Percentiles rank a stretch among this genome's conserved stretches.
Evolutionary conservation across 768 basidiomycete genomes (phyloP).

Genomic region (Leccinum arenicola): DNA sequence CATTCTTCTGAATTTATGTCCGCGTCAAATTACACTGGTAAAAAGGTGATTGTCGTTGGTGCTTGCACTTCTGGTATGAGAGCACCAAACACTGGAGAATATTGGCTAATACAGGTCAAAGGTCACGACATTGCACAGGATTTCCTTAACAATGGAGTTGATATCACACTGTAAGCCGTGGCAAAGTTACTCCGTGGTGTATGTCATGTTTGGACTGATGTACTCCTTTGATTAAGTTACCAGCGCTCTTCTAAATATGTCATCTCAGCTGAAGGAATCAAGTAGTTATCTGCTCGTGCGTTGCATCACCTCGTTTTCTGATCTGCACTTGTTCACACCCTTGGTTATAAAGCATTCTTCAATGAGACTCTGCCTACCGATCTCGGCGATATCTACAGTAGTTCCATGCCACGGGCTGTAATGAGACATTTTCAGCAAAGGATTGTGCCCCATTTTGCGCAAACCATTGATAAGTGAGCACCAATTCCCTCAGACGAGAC

Average conservation of each 20-base stretch:
- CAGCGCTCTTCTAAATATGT: conserved; percentile 31
- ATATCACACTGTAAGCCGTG: conserved; percentile 24
- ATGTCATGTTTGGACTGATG: neutral
- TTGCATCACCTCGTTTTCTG: neutral
- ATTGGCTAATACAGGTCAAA: conserved; percentile 13
- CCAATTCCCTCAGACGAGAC: too few relatives aligned
- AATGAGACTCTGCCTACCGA: conserved; percentile 24
- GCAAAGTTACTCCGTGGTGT: neutral
- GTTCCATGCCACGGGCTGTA: conserved; percentile 16
- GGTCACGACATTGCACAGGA: conserved; percentile 40
- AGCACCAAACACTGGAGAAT: neutral
- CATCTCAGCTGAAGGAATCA: conserved; percentile 9
- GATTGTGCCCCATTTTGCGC: conserved; percentile 9
- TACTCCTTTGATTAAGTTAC: conserved; percentile 9
- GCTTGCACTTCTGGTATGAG: conserved; percentile 55
- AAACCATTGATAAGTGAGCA: conserved; percentile 27
- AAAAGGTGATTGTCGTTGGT: conserved; percentile 67
- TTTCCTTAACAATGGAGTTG: conserved; percentile 27
- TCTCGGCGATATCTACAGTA: conserved; percentile 17
- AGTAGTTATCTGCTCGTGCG: conserved; percentile 10
- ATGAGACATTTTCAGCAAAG: conserved; percentile 22
- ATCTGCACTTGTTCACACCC: neutral
- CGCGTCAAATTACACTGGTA: conserved; percentile 49
- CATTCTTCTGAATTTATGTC: conserved; percentile 54
- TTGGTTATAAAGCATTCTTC: conserved; percentile 8